These are phyloP conservation scores for Boletus semigastroideus DNA, from an alignment of 1,284 basidiomycete species.

Conservation along the genomic window DNA sequence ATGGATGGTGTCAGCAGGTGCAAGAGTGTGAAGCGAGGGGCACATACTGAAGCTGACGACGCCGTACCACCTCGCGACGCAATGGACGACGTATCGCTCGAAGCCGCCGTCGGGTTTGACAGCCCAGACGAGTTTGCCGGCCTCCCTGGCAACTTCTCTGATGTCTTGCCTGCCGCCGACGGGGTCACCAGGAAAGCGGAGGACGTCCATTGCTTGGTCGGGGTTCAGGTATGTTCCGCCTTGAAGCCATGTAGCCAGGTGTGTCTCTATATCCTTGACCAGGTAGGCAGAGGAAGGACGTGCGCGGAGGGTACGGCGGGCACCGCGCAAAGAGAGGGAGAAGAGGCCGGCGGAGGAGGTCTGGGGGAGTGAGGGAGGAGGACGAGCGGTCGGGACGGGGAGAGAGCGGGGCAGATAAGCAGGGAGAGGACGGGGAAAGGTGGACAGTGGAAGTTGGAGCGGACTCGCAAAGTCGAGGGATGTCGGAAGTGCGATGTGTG, in stretches of 20 bases:
- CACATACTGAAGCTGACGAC: conserved; percentile 79
- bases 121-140: conserved; percentile 68
- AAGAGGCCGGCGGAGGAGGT: conserved; percentile 73
- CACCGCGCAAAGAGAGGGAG: conserved; percentile 71
- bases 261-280: conserved; percentile 64
- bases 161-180: conserved; percentile 56
- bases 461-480: conserved; percentile 52
- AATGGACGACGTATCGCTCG: conserved; percentile 76
- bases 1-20: neutral
- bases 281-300: conserved; percentile 61
- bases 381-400: conserved; percentile 45
- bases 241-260: conserved; percentile 61
- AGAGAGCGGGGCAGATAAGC: conserved; percentile 61
- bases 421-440: conserved; percentile 76
- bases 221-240: conserved; percentile 58
- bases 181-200: conserved; percentile 41
- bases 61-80: conserved; percentile 74
- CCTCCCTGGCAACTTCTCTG: conserved; percentile 61
- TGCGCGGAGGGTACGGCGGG: conserved; percentile 62
- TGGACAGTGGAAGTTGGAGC: conserved; percentile 46
- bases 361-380: conserved; percentile 44
- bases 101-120: conserved; percentile 59
- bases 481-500: conserved; percentile 62
- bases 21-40: neutral
- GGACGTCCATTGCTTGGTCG: conserved; percentile 35